Conservation (phyloP, 108 stramenopile species). For the Epithemia pelagica region DNA sequence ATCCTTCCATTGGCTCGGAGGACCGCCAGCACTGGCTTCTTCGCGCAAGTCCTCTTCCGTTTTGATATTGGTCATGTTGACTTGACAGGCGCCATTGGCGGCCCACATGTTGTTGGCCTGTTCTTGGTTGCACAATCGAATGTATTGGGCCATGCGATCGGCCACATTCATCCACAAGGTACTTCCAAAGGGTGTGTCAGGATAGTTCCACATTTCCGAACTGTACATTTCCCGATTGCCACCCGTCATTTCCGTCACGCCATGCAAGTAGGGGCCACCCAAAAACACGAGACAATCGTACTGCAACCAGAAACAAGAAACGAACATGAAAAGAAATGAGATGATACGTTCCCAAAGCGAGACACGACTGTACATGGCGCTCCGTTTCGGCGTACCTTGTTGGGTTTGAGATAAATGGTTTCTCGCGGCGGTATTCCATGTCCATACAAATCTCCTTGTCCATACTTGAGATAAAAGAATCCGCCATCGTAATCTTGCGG, state of each 20-base stretch:
- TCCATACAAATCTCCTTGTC: constrained; percentile 2
- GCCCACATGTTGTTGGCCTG: background rate
- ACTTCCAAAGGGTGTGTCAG: constrained; percentile 30
- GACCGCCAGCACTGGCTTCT: background rate
- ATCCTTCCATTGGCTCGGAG: background rate
- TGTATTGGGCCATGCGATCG: constrained; percentile 21
- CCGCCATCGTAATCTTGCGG: constrained; percentile 28
- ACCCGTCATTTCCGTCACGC: constrained; percentile 24
- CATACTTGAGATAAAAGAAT: constrained; percentile 20
- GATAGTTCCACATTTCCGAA: constrained; percentile 29
- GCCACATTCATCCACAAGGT: constrained; percentile 20
- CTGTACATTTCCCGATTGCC: constrained; percentile 35
- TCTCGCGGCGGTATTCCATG: background rate
- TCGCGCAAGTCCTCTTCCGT: background rate
- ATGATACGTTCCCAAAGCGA: no score
- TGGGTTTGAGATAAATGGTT: constrained; percentile 5
- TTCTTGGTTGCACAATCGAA: constrained; percentile 17
- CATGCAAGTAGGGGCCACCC: constrained; percentile 27
- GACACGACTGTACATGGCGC: no score
- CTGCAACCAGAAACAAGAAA: background rate
- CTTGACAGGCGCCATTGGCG: background rate
- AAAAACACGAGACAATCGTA: constrained; percentile 31
- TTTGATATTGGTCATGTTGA: background rate
- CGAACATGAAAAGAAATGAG: no score
- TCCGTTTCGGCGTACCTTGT: background rate